Base-by-base conservation (phyloP, 2,329 filamentous ascomycete species). In the Fusarium sarcochroum region DNA sequence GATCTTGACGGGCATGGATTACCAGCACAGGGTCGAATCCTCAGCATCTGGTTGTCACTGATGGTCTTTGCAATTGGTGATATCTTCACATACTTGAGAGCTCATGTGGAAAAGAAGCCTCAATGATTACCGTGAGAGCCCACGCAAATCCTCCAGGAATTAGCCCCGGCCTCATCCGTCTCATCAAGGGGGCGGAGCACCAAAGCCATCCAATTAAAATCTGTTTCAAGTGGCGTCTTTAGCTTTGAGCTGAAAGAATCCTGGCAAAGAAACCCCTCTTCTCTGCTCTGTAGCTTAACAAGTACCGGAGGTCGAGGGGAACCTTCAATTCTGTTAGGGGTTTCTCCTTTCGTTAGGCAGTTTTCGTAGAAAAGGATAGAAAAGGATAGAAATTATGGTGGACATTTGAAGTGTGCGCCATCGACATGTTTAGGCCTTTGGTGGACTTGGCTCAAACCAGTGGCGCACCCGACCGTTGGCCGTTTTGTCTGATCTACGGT, bases 171-270 rank as follows among this genome's bases (percentile, higher is more conserved):
- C 38, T 25, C 17, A 34, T 38, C 20, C 21, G 14, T 27, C 45
- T 18, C 32, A 46, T 54, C 45, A 49, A 63, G 40, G 45, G 58
- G 60, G 47, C 37, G 41, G 27, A 41, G 48, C 7, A n/a, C 4
- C 13, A 5, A 25, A 42, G 58, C 45, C 35, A 63, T 54, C 59
- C 61, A 64, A 64, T 58, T 27, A 63, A 63, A 63, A 51, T 23
- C 20, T 17, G 48, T 58, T 46, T 46, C 21, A 64, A 45, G 61
- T 59, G 59, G 61, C 61, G 61, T 52, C 15, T 64, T 64, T 64
- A 64, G 61, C 52, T 59, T 47, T 40, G 27, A 58, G 52, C 40
- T 51, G 23, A 52, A 44, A 34, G 27, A 61, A 61, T 53, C 35
- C 37, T 34, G 5, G 14, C 21, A 54, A 47, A 40, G 7, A 46